Evolutionary conservation across 1,284 basidiomycete genomes (phyloP).

Genomic region (Boletellus sp.): DNA sequence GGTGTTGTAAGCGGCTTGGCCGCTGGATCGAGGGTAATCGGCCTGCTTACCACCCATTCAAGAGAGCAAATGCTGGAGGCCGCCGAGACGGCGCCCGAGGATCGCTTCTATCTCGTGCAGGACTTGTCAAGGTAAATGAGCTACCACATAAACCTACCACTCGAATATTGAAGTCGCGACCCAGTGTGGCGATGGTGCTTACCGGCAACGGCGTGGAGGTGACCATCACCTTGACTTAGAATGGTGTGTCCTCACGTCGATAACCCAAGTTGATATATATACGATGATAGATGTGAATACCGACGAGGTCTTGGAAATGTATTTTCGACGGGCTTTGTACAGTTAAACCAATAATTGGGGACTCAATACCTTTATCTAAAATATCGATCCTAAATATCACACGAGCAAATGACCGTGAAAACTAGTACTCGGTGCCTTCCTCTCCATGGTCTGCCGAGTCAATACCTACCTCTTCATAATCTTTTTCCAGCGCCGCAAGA

Average conservation of each 20-base stretch:
- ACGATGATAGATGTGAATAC: too few species aligned
- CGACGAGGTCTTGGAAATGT: too few species aligned
- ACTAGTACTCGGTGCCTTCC: slow-evolving; percentile 67
- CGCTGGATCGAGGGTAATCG: slow-evolving; percentile 78
- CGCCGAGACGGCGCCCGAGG: slow-evolving; percentile 40
- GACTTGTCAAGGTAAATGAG: slow-evolving; percentile 58
- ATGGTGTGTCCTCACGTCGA: not conserved
- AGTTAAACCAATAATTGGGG: slow-evolving; percentile 10
- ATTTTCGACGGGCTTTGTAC: too few species aligned
- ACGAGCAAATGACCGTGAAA: slow-evolving; percentile 2
- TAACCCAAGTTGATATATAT: not conserved
- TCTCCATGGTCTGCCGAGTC: slow-evolving; percentile 86
- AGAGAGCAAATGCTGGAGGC: slow-evolving; percentile 57
- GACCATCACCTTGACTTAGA: slow-evolving; percentile 11
- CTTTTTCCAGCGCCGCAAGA: slow-evolving; percentile 94
- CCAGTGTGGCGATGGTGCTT: slow-evolving; percentile 28
- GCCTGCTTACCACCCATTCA: slow-evolving; percentile 74
- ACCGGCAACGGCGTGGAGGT: slow-evolving; percentile 19
- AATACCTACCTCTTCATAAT: slow-evolving; percentile 93
- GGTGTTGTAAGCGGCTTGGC: slow-evolving; percentile 73
- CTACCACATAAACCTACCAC: not conserved
- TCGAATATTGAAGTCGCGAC: slow-evolving; percentile 3
- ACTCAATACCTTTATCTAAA: slow-evolving; percentile 13
- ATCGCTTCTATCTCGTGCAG: slow-evolving; percentile 49
- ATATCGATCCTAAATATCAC: slow-evolving; percentile 8